Percentiles rank a stretch among this genome's conserved stretches.
Evolutionary conservation across 2,329 filamentous ascomycete species (phyloP).

Genomic region (Trichoderma gracile): DNA sequence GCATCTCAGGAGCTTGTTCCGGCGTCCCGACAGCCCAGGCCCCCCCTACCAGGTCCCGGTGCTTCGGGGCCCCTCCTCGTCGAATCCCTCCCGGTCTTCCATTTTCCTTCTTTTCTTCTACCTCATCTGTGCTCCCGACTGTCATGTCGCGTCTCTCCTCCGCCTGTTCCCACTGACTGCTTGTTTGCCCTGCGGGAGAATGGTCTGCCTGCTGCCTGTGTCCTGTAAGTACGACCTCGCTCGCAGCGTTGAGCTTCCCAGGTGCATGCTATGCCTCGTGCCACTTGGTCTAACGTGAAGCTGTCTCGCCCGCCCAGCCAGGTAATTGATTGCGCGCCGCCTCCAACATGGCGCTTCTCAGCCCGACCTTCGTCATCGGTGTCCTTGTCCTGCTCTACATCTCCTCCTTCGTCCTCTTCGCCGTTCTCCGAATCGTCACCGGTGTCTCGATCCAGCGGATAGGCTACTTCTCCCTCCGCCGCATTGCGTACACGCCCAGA

Average conservation of each 20-base stretch:
- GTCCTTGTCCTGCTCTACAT: conserved; percentile 84
- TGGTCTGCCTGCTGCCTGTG: conserved; percentile 24
- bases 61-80: conserved; percentile 19
- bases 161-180: conserved; percentile 3
- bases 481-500: conserved; percentile 83
- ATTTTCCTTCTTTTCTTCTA: conserved; percentile 11
- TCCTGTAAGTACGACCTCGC: conserved; percentile 18
- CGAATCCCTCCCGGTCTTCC: conserved; percentile 7
- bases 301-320: conserved; percentile 8
- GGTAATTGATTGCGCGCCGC: conserved; percentile 22
- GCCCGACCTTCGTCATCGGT: conserved; percentile 82
- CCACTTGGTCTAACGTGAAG: conserved; percentile 1
- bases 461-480: conserved; percentile 86
- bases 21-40: conserved; percentile 17
- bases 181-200: conserved; percentile 21
- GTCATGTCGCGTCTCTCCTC: conserved; percentile 22
- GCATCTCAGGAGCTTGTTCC: conserved; percentile 12
- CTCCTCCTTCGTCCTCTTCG: conserved; percentile 89
- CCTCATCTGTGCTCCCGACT: not conserved
- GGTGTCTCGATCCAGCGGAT: conserved; percentile 95
- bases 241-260: not conserved
- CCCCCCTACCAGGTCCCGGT: conserved; percentile 11
- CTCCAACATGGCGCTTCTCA: conserved; percentile 61
- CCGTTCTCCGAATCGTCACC: conserved; percentile 86
- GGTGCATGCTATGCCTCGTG: not conserved